Evolutionary conservation across 768 basidiomycete genomes (phyloP).

Genomic region (Cyclocybe cylindracea): DNA sequence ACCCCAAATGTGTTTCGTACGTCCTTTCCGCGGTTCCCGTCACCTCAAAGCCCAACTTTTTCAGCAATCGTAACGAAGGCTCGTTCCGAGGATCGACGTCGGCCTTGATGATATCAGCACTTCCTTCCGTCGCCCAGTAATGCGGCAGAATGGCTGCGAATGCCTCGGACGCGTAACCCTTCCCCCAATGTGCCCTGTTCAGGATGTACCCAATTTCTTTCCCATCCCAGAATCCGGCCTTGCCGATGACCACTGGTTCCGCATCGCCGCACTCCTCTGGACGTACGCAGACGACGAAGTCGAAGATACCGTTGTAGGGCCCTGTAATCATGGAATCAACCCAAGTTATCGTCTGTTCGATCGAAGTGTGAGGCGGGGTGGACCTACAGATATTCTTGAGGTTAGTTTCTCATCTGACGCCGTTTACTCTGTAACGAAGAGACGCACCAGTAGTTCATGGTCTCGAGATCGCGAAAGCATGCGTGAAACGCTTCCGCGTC

Average conservation of each 20-base stretch:
- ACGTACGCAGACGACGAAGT: conserved; percentile 20
- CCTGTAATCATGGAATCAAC: conserved; percentile 19
- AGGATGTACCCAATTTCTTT: conserved; percentile 23
- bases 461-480: conserved; percentile 16
- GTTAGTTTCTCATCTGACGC: neutral
- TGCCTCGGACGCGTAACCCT: conserved; percentile 24
- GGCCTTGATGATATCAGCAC: conserved; percentile 11
- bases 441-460: conserved; percentile 22
- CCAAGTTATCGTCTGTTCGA: conserved; percentile 14
- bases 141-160: conserved; percentile 19
- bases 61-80: conserved; percentile 14
- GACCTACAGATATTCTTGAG: conserved; percentile 13
- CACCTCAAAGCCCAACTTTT: conserved; percentile 20
- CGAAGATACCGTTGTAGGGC: conserved; percentile 19
- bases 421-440: neutral
- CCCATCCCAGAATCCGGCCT: conserved; percentile 21
- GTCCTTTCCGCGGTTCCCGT: conserved; percentile 20
- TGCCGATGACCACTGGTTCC: conserved; percentile 16
- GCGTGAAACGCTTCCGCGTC: conserved; percentile 15
- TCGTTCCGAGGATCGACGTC: conserved; percentile 25
- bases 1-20: conserved; percentile 23
- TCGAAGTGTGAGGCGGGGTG: conserved; percentile 11
- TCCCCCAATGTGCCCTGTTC: conserved; percentile 21
- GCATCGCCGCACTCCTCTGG: neutral
- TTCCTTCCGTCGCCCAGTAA: conserved; percentile 8